These are phyloP conservation scores for Ganoderma sinense DNA, from an alignment of 1,284 basidiomycete genomes.

Conservation along the genomic window DNA sequence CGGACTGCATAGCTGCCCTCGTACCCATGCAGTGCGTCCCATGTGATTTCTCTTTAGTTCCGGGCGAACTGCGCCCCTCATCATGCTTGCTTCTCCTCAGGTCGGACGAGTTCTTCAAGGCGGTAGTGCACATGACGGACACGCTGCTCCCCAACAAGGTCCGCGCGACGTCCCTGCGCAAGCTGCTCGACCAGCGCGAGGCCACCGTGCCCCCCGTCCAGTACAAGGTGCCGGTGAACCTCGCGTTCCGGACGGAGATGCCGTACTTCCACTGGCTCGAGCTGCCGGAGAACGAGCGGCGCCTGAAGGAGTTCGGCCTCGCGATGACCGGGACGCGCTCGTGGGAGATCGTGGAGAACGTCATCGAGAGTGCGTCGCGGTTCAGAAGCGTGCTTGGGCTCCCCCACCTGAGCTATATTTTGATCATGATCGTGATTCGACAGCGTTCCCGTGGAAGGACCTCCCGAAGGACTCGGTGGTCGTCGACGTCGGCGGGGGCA, in stretches of 20 bases:
- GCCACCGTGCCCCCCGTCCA: background rate
- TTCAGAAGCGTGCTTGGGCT: background rate
- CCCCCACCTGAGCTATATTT: background rate
- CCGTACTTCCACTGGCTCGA: slow-evolving; percentile 27
- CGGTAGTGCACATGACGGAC: slow-evolving; percentile 14
- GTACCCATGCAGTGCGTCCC: slow-evolving; percentile 21
- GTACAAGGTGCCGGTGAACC: slow-evolving; percentile 20
- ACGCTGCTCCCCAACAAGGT: slow-evolving; percentile 15
- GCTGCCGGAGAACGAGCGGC: slow-evolving; percentile 21
- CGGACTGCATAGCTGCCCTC: slow-evolving; percentile 21
- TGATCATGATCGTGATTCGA: background rate
- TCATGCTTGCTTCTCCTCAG: background rate
- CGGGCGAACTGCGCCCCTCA: too few species aligned
- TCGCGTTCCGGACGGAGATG: slow-evolving; percentile 39
- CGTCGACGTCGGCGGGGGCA: slow-evolving; percentile 80
- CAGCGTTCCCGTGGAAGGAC: slow-evolving; percentile 70
- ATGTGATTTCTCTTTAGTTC: too few species aligned
- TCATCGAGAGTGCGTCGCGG: slow-evolving; percentile 15
- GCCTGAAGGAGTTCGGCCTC: slow-evolving; percentile 20
- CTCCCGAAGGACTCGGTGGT: slow-evolving; percentile 57
- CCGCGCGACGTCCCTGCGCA: slow-evolving; percentile 11
- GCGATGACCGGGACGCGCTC: slow-evolving; percentile 24
- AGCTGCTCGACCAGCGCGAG: slow-evolving; percentile 23
- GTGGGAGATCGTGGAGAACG: slow-evolving; percentile 26
- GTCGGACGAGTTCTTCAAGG: slow-evolving; percentile 15